phyloP scores from a whole-genome alignment of 345 rosid species.

The Dimocarpus longan region DNA sequence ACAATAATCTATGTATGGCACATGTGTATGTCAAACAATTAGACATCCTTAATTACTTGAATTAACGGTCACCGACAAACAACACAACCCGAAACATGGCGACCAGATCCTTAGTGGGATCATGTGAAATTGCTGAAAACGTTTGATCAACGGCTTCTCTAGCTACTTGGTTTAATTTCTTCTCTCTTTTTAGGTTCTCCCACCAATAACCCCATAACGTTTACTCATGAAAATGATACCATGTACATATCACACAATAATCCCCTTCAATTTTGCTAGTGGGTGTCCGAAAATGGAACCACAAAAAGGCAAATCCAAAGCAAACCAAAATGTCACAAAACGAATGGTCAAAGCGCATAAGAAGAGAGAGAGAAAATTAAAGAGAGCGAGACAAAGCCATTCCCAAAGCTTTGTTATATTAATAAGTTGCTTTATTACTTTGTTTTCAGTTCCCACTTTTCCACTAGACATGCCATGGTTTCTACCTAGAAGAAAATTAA shows the following conservation, averaged over 20 bases:
- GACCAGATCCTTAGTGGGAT: slow-evolving; percentile 31
- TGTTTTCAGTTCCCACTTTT: slow-evolving; percentile 29
- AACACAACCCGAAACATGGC: slow-evolving; percentile 6
- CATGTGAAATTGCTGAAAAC: slow-evolving; percentile 30
- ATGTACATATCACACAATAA: too few species aligned
- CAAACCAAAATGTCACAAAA: neutral
- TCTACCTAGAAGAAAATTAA: slow-evolving; percentile 27
- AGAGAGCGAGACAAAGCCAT: neutral
- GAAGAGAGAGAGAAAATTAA: neutral
- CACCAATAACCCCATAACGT: neutral
- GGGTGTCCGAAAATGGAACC: neutral
- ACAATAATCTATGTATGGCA: neutral
- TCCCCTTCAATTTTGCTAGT: neutral
- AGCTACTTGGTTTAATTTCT: neutral
- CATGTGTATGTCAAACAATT: neutral
- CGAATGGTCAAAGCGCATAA: neutral
- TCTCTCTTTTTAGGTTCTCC: neutral
- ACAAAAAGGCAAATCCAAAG: neutral
- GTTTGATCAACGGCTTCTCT: slow-evolving; percentile 28
- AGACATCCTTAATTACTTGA: neutral
- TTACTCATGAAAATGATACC: neutral
- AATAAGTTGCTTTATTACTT: slow-evolving; percentile 15
- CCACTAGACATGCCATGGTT: slow-evolving; percentile 30
- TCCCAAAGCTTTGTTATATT: slow-evolving; percentile 21
- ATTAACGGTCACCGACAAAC: slow-evolving; percentile 18